These are phyloP conservation scores for Russula emetica DNA, from an alignment of 768 basidiomycete genomes.

Conservation along the genomic window DNA sequence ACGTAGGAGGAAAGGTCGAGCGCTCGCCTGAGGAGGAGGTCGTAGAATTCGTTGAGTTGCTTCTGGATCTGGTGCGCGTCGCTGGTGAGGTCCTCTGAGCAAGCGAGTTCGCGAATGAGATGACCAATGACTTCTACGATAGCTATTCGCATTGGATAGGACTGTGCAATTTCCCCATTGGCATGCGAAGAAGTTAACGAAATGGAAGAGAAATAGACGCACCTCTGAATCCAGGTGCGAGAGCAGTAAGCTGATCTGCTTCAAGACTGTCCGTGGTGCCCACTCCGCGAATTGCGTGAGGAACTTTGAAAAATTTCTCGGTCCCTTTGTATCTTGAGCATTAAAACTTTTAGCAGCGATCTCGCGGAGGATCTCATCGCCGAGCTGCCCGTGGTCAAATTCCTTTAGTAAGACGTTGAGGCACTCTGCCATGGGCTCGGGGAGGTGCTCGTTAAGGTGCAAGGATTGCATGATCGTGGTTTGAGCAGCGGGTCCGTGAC, in stretches of 20 bases:
- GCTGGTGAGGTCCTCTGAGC: slow-evolving; percentile 45
- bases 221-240: slow-evolving; percentile 92
- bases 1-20: slow-evolving; percentile 90
- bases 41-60: slow-evolving; percentile 76
- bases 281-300: slow-evolving; percentile 76
- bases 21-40: slow-evolving; percentile 79
- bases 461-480: slow-evolving; percentile 87
- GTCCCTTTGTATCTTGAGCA: slow-evolving; percentile 81
- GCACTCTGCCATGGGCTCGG: slow-evolving; percentile 92
- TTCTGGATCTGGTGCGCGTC: slow-evolving; percentile 52
- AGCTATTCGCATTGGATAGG: slow-evolving; percentile 95
- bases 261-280: slow-evolving; percentile 73
- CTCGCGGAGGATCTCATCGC: slow-evolving; percentile 88
- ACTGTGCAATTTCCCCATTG: slow-evolving; percentile 41
- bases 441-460: slow-evolving; percentile 91
- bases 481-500: slow-evolving; percentile 77
- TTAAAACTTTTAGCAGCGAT: slow-evolving; percentile 74
- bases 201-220: slow-evolving; percentile 20
- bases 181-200: not conserved
- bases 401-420: slow-evolving; percentile 74
- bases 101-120: slow-evolving; percentile 77
- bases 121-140: slow-evolving; percentile 85
- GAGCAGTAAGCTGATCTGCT: slow-evolving; percentile 83
- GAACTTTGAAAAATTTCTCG: slow-evolving; percentile 81
- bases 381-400: slow-evolving; percentile 84